phyloP scores from a whole-genome alignment of 371 early-diverging fungal genomes.

The Coemansia sp. region DNA sequence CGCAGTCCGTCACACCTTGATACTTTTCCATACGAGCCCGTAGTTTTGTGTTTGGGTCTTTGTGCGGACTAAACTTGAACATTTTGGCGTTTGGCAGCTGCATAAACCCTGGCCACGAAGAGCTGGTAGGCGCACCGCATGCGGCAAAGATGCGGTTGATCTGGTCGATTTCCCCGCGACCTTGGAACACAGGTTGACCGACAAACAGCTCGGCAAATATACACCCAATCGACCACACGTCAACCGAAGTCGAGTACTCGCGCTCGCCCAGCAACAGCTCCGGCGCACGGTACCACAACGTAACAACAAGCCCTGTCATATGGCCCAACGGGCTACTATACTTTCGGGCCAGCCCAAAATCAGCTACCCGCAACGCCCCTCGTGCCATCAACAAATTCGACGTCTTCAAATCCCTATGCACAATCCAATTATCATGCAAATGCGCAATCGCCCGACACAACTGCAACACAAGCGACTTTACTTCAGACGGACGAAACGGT shows the following conservation, averaged over 20 bases:
- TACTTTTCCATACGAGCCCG: slow-evolving; percentile 62
- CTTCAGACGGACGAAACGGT: slow-evolving; percentile 83
- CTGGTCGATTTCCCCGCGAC: slow-evolving; percentile 80
- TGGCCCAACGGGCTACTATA: slow-evolving; percentile 72
- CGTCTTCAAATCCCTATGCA: slow-evolving; percentile 98
- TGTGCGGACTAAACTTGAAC: slow-evolving; percentile 63
- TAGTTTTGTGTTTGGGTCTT: slow-evolving; percentile 41
- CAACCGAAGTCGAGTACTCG: slow-evolving; percentile 92
- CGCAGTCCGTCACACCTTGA: slow-evolving; percentile 73
- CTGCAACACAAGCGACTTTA: slow-evolving; percentile 91
- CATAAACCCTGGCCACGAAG: slow-evolving; percentile 73
- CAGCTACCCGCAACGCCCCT: slow-evolving; percentile 83
- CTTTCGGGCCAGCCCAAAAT: slow-evolving; percentile 81
- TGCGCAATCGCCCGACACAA: slow-evolving; percentile 79
- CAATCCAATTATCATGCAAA: slow-evolving; percentile 94
- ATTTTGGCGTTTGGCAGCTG: slow-evolving; percentile 70
- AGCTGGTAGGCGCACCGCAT: slow-evolving; percentile 69
- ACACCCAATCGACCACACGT: slow-evolving; percentile 98
- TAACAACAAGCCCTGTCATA: slow-evolving; percentile 88
- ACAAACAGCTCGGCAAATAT: slow-evolving; percentile 88
- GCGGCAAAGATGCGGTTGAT: slow-evolving; percentile 74
- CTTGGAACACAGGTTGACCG: slow-evolving; percentile 72
- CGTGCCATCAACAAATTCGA: slow-evolving; percentile 87
- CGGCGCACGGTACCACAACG: slow-evolving; percentile 94
- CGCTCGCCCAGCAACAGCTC: slow-evolving; percentile 94